phyloP scores from a whole-genome alignment of 306 rosid genomes.

The Pyrus pyrifolia region DNA sequence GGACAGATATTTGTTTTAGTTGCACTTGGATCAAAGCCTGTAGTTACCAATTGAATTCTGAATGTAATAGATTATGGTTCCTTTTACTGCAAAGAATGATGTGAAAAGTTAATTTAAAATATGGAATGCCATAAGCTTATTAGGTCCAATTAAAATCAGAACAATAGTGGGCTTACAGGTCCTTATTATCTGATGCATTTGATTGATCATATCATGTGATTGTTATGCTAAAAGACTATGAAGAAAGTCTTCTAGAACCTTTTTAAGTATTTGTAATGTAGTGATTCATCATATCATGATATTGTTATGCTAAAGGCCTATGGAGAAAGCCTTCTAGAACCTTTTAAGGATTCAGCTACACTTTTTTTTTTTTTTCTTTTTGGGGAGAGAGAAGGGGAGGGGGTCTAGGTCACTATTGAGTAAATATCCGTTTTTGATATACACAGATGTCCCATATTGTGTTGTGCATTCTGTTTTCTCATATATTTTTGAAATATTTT shows the following conservation, averaged over 20 bases:
- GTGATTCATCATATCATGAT: not conserved
- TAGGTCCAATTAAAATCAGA: not conserved
- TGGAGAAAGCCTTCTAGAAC: too few relatives aligned
- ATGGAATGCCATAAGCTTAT: not conserved
- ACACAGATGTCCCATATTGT: not conserved
- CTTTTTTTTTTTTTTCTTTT: too few relatives aligned
- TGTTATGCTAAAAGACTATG: not conserved
- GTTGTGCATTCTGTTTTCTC: not conserved
- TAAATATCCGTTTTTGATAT: not conserved
- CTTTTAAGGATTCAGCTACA: not conserved
- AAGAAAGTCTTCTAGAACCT: not conserved
- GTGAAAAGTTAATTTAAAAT: not conserved
- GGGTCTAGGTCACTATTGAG: not conserved
- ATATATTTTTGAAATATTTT: conserved; percentile 3
- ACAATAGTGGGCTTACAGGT: not conserved
- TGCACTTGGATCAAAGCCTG: not conserved
- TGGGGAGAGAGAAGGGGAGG: too few relatives aligned
- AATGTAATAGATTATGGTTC: not conserved
- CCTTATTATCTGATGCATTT: not conserved
- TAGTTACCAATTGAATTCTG: not conserved
- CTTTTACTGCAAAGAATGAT: not conserved
- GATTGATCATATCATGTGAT: not conserved
- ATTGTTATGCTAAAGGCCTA: not conserved
- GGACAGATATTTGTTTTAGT: not conserved
- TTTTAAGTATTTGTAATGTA: not conserved